Percentiles rank a stretch among this genome's conserved stretches.
Conservation (phyloP, 1,284 basidiomycete species). For the Ustilago hordei region DNA sequence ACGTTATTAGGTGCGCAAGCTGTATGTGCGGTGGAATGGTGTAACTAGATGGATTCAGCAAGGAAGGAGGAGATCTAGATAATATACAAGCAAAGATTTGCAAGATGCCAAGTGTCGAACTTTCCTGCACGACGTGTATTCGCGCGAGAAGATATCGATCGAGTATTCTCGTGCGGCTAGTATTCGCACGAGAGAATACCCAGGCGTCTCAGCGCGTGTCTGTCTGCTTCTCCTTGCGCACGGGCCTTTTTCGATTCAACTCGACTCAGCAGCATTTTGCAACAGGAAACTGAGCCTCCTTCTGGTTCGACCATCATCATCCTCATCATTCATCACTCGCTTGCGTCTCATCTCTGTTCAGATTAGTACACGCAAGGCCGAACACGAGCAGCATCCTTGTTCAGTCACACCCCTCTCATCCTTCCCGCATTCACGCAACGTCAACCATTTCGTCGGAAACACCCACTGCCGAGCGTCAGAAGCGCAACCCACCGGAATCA, state of each 20-base stretch:
- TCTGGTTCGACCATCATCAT: not conserved
- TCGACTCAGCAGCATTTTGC: conserved; percentile 14
- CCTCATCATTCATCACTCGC: not conserved
- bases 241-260: conserved; percentile 9
- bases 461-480: conserved; percentile 3
- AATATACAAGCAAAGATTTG: too few relatives aligned
- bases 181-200: too few relatives aligned
- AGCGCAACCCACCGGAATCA: not conserved
- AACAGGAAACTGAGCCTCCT: not conserved
- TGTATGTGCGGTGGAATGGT: too few relatives aligned
- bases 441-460: conserved; percentile 1
- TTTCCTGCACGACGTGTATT: too few relatives aligned
- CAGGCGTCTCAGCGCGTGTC: too few relatives aligned
- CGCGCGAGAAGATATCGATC: too few relatives aligned
- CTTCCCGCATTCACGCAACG: not conserved
- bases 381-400: not conserved
- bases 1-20: too few relatives aligned
- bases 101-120: too few relatives aligned
- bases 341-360: not conserved
- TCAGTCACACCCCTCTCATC: not conserved
- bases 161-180: too few relatives aligned
- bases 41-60: too few relatives aligned
- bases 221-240: conserved; percentile 1
- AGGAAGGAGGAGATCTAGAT: too few relatives aligned
- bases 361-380: not conserved